A percentile compares a stretch with the other conserved stretches of the same genome.
Conservation (phyloP, 2,329 filamentous ascomycete species). For the Phialocephala subalpina region DNA sequence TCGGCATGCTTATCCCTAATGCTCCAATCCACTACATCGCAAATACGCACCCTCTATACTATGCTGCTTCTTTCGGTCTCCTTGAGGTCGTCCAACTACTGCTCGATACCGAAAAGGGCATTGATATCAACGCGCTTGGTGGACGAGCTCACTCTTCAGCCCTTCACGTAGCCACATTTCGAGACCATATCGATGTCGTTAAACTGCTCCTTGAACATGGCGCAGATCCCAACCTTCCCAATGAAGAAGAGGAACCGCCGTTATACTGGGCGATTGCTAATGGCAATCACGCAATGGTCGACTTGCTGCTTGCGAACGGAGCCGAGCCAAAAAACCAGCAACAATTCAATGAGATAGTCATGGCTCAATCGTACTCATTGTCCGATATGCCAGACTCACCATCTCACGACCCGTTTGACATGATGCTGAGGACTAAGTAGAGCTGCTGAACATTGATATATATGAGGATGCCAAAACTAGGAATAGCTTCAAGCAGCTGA, state of each 20-base stretch:
- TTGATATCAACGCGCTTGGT: constrained; percentile 33
- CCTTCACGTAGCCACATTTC: constrained; percentile 34
- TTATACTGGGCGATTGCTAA: constrained; percentile 29
- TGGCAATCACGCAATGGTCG: constrained; percentile 19
- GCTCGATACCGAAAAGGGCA: constrained; percentile 24
- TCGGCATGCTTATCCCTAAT: constrained; percentile 30
- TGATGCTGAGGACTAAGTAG: too few species aligned
- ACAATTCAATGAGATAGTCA: not conserved
- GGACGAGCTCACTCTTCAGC: constrained; percentile 31
- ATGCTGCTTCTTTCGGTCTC: constrained; percentile 36
- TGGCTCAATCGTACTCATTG: not conserved
- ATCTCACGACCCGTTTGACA: too few species aligned
- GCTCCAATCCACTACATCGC: constrained; percentile 13
- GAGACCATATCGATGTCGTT: constrained; percentile 30
- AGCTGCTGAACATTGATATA: too few species aligned
- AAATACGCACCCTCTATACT: constrained; percentile 35
- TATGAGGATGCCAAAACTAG: too few species aligned
- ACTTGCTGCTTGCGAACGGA: constrained; percentile 32
- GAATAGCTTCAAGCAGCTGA: too few species aligned
- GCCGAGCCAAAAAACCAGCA: constrained; percentile 17
- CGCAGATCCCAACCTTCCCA: constrained; percentile 32
- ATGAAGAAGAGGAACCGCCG: constrained; percentile 24
- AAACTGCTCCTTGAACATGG: constrained; percentile 33
- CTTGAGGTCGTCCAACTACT: constrained; percentile 30
- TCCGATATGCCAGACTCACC: too few species aligned